phyloP scores from a whole-genome alignment of 1,139 yeast species.

The Magnusiomyces tetraspermus region DNA sequence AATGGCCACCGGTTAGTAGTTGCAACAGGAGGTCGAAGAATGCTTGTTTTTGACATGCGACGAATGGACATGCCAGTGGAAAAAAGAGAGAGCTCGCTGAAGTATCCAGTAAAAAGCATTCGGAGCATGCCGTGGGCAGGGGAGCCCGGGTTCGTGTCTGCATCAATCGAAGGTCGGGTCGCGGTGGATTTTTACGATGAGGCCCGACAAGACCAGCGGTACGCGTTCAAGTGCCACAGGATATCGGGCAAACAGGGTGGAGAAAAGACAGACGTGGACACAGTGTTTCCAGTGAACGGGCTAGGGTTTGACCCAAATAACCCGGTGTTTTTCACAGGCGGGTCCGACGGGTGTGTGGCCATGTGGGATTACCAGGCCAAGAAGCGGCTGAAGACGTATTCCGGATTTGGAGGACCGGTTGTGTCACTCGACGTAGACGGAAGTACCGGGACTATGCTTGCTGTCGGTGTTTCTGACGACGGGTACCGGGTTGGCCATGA shows the following conservation, averaged over 20 bases:
- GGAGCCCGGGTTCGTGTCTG: conserved; percentile 59
- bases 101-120: conserved; percentile 58
- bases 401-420: conserved; percentile 43
- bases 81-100: conserved; percentile 59
- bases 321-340: conserved; percentile 58
- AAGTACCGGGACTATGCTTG: conserved; percentile 35
- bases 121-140: conserved; percentile 42
- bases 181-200: conserved; percentile 64
- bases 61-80: conserved; percentile 40
- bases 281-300: conserved; percentile 71
- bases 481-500: conserved; percentile 22
- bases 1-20: conserved; percentile 39
- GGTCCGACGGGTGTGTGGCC: conserved; percentile 68
- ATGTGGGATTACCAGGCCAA: conserved; percentile 65
- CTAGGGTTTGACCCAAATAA: conserved; percentile 44
- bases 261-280: conserved; percentile 41
- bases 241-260: conserved; percentile 29
- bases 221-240: conserved; percentile 83
- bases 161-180: conserved; percentile 84
- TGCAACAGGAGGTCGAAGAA: conserved; percentile 45
- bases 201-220: conserved; percentile 43
- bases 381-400: conserved; percentile 52
- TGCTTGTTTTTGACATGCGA: conserved; percentile 52
- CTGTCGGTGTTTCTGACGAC: conserved; percentile 39
- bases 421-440: conserved; percentile 40